A percentile compares a stretch with the other conserved stretches of the same genome.
These are phyloP conservation scores for Pelargonium fulgidum DNA, from an alignment of 441 rosid genomes.

Conservation along the genomic window DNA sequence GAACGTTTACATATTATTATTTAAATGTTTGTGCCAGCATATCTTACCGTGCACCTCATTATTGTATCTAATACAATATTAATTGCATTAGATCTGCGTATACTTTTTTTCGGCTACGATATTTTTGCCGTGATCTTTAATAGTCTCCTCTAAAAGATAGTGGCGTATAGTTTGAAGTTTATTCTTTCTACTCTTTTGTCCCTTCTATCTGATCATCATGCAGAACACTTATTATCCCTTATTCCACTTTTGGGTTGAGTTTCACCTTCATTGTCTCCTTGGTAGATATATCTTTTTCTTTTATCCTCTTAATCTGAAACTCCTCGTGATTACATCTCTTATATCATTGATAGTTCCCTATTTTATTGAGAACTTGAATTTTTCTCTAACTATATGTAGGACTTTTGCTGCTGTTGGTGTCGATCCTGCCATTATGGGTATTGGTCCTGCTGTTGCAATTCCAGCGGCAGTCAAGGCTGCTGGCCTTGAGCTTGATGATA, in stretches of 20 bases:
- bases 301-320: not conserved
- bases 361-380: no score
- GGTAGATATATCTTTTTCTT: not conserved
- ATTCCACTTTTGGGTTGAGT: not conserved
- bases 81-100: not conserved
- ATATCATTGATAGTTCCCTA: no score
- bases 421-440: constrained; percentile 97
- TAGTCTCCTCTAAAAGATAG: no score
- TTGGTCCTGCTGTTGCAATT: constrained; percentile 95
- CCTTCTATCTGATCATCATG: not conserved
- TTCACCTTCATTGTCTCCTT: not conserved
- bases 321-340: no score
- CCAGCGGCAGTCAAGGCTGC: constrained; percentile 97
- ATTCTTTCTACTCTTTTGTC: no score
- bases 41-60: not conserved
- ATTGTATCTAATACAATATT: not conserved
- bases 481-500: constrained; percentile 74
- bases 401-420: constrained; percentile 92
- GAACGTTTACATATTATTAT: no score
- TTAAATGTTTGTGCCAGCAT: no score
- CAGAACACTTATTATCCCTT: not conserved
- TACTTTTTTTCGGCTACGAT: no score
- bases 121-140: no score
- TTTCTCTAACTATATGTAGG: constrained; percentile 33
- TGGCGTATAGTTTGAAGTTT: no score